Conservation (phyloP, 2,329 filamentous ascomycete genomes). For the Rhexocercosporidium sp. region DNA sequence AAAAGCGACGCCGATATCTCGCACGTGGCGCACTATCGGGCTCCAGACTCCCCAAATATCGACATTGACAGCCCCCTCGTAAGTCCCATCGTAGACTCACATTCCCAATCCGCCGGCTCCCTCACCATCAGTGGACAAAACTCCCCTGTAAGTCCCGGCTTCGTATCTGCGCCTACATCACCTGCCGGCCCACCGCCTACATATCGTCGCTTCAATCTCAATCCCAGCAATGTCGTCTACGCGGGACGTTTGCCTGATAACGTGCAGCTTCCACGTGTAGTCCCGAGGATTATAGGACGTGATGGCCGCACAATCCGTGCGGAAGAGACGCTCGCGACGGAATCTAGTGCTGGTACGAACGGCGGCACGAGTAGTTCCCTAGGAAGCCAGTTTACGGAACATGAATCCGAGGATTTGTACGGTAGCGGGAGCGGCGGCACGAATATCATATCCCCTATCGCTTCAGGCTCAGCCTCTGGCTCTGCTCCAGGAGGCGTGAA, state of each 20-base stretch:
- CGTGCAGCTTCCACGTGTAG: constrained; percentile 45
- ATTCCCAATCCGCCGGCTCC: constrained; percentile 14
- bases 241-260: constrained; percentile 59
- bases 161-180: constrained; percentile 19
- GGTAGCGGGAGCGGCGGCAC: constrained; percentile 14
- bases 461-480: background rate
- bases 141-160: constrained; percentile 33
- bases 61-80: constrained; percentile 30
- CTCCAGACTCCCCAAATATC: constrained; percentile 36
- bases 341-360: background rate
- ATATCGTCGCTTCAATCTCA: constrained; percentile 53
- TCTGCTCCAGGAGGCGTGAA: background rate
- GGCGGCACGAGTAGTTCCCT: constrained; percentile 47
- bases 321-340: constrained; percentile 3
- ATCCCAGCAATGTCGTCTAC: constrained; percentile 58
- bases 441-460: constrained; percentile 2
- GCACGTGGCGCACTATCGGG: constrained; percentile 42
- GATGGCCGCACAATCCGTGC: constrained; percentile 37
- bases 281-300: constrained; percentile 39
- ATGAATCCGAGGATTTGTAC: constrained; percentile 49
- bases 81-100: constrained; percentile 25
- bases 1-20: constrained; percentile 39
- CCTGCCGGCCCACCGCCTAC: constrained; percentile 34
- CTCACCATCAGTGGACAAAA: constrained; percentile 23
- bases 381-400: constrained; percentile 62